phyloP scores from a whole-genome alignment of 768 basidiomycete genomes.

The Lactarius sanguifluus region DNA sequence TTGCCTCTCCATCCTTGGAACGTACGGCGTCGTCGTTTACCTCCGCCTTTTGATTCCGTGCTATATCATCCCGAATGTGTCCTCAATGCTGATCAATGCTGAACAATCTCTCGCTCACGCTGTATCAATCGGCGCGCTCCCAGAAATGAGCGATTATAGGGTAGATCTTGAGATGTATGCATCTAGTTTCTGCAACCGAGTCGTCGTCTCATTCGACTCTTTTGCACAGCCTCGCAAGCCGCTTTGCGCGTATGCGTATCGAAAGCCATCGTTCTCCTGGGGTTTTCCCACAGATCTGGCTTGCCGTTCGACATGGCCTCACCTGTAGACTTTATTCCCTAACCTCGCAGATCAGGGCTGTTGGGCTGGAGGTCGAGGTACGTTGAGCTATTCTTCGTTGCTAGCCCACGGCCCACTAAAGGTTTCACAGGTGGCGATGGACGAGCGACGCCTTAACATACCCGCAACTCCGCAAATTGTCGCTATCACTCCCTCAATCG shows the following conservation, averaged over 20 bases:
- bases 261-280: slow-evolving; percentile 5
- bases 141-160: not conserved
- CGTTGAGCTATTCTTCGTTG: not conserved
- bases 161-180: not conserved
- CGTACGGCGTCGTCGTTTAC: not conserved
- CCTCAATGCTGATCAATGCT: not conserved
- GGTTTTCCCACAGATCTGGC: slow-evolving; percentile 1
- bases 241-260: not conserved
- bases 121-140: not conserved
- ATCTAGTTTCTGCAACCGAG: not conserved
- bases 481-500: not conserved
- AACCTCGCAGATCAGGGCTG: not conserved
- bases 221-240: not conserved
- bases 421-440: not conserved
- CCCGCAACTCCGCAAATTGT: not conserved
- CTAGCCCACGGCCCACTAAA: not conserved
- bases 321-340: slow-evolving; percentile 11
- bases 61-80: not conserved
- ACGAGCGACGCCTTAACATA: not conserved
- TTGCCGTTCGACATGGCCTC: slow-evolving; percentile 1
- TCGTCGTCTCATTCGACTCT: not conserved
- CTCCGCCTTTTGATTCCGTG: not conserved
- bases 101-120: not conserved
- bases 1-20: not conserved
- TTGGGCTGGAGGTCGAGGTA: not conserved